phyloP scores from a whole-genome alignment of 805 yeast genomes.

The Candida sithepensis region DNA sequence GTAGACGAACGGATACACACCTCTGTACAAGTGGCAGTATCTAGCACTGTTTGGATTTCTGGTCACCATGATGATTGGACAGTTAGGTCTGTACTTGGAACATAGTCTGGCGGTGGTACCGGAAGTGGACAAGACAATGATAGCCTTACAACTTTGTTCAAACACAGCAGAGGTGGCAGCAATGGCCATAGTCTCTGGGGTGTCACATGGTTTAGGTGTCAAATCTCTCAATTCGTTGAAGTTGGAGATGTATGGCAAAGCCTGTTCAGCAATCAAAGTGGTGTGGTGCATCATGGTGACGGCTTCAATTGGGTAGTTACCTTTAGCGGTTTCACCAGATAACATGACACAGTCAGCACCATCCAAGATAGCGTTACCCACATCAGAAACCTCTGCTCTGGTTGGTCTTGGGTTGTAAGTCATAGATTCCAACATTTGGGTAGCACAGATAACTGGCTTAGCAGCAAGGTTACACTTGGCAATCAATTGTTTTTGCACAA shows the following conservation, averaged over 20 bases:
- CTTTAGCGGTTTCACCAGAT: constrained; percentile 99
- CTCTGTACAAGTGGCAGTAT: constrained; percentile 94
- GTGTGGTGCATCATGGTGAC: constrained; percentile 99
- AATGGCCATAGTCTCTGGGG: constrained; percentile 95
- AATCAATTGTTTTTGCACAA: constrained; percentile 97
- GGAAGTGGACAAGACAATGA: constrained; percentile 90
- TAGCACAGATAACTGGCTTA: constrained; percentile 99
- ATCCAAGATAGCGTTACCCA: constrained; percentile 97
- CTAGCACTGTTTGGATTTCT: constrained; percentile 93
- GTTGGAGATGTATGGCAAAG: constrained; percentile 78
- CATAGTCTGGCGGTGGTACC: constrained; percentile 95
- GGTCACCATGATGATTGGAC: constrained; percentile 97
- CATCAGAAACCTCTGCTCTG: constrained; percentile 99
- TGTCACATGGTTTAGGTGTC: constrained; percentile 83
- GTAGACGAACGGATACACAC: constrained; percentile 96
- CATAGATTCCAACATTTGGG: constrained; percentile 99
- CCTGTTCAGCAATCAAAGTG: constrained; percentile 92
- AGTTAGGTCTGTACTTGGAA: constrained; percentile 96
- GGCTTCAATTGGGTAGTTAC: constrained; percentile 96
- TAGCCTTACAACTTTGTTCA: constrained; percentile 96
- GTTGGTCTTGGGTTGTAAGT: constrained; percentile 99
- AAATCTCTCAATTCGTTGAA: constrained; percentile 86
- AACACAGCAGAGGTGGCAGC: constrained; percentile 95
- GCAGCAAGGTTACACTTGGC: constrained; percentile 99
- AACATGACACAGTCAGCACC: constrained; percentile 99